Percentiles rank a stretch among this genome's conserved stretches.
Evolutionary conservation across 2,329 filamentous ascomycete species (phyloP).

Genomic region (Periconia sp.): DNA sequence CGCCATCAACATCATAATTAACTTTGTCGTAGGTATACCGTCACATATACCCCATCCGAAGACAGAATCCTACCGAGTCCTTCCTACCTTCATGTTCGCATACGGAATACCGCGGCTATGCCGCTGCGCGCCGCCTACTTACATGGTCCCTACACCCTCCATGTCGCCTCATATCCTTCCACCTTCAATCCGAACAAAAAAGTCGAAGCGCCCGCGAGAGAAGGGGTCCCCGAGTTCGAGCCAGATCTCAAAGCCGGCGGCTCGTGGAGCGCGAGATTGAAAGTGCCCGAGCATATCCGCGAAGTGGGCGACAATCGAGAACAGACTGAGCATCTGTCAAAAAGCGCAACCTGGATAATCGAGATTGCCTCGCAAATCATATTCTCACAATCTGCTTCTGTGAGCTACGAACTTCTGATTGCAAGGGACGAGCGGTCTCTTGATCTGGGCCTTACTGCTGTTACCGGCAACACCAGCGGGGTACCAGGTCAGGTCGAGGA

Average conservation of each 20-base stretch:
- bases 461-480: conserved; percentile 56
- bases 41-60: conserved; percentile 86
- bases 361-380: conserved; percentile 92
- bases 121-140: conserved; percentile 93
- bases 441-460: conserved; percentile 62
- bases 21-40: conserved; percentile 61
- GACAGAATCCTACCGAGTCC: conserved; percentile 91
- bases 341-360: conserved; percentile 79
- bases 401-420: conserved; percentile 84
- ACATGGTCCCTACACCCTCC: conserved; percentile 91
- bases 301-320: conserved; percentile 57
- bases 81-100: conserved; percentile 75
- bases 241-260: conserved; percentile 95
- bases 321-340: conserved; percentile 44
- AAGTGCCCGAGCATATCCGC: conserved; percentile 76
- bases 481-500: conserved; percentile 70
- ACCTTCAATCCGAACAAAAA: conserved; percentile 82
- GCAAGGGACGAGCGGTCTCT: conserved; percentile 84
- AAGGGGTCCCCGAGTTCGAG: conserved; percentile 88
- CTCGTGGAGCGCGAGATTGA: conserved; percentile 77
- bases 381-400: conserved; percentile 85
- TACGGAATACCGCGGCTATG: conserved; percentile 90
- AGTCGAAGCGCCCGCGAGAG: conserved; percentile 66
- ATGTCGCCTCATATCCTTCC: conserved; percentile 81
- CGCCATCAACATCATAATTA: background rate